Evolutionary conservation across 352 stramenopile genomes (phyloP), one percentile per base, ranked within the genome.

Genomic region (Salisapilia sapeloensis): DNA sequence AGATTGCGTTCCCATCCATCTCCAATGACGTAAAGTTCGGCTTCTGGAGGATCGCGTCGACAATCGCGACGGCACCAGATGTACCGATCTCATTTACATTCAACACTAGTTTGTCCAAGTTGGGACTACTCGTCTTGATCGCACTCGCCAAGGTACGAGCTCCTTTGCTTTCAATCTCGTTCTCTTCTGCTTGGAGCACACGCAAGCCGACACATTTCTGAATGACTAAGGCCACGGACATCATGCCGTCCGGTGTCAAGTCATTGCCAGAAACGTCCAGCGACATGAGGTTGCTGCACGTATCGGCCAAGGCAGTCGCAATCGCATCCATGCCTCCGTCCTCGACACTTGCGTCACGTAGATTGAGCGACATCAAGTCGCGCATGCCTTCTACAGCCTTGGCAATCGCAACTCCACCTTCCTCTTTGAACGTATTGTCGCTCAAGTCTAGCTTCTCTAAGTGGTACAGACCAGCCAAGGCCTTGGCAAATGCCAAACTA

Each of bases 191-290:
- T 33, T 85, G 64, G 22, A 97, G 50, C 33, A 78, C 56, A 42
- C 70, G 75, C 29, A 97, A 52, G 34, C 48, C 50, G n/a, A 38
- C 36, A 11, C 67, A 49, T 26, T 48, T 48, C 13, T 45, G 41
- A 29, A 90, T 37, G 5, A 67, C 40, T 24, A 48, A 33, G 15
- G 60, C 69, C 15, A 92, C 24, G 16, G 43, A 49, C 4, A 43
- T 39, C 42, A 79, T 63, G 22, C 71, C 82, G 19, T 70, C 44
- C 8, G 49, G 50, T 24, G 79, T 93, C 25, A 96, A 37, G 16
- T 94, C 81, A 45, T 97, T 96, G 33, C 80, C 86, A n/a, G 82
- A 95, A n/a, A 97, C 60, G 40, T 97, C 83, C 12, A 97, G 61
- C 30, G 61, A 40, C 24, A 62, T 60, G 20, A 96, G 53, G 10